Evolutionary conservation across 1,139 yeast species (phyloP), one percentile per base, ranked within the genome.

Genomic region (Nakaseomyces kungkrabaensis): DNA sequence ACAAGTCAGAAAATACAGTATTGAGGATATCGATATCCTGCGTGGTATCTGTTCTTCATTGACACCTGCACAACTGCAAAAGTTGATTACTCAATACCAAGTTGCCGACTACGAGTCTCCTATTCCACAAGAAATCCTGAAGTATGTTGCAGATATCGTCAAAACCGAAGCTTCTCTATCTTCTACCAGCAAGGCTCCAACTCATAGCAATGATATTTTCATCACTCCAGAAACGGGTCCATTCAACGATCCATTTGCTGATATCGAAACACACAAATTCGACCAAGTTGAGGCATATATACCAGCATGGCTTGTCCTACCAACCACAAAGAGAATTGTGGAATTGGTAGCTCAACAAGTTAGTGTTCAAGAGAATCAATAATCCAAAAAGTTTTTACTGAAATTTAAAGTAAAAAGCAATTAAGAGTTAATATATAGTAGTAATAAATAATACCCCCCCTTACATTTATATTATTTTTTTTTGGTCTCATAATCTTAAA

Each of bases 21-120:
- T 85, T 34, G 95, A 85, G 56, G 98, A 94, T 69, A 87, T 90
- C 62, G 92, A 85, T 59, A 88, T 92, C 52, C 82, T 94, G 56
- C 89, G 88, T 71, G 98, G 92, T 62, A 89, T 92, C 58, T 92
- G 98, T 73, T 87, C 90, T 75, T 86, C 94, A 13, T 77, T 92
- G 71, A 87, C 86, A 60, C 97, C 98, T 37, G 81, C 87, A 34
- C 99, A 92, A 73, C 82, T 94, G 59, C 97, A 92, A 72, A 88
- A 87, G 69, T 75, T 92, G 65, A 84, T 92, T 58, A 78, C 92
- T 36, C 95, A 87, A 67, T 94, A 94, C 66, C 82, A 81, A 56
- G 87, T 85, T 56, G 96, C 97, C 13, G 98, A 92, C 66, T 94
- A 92, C 65, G 99, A 92, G 72, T 81, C 90, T 11, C 97, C 98